Percentiles rank a stretch among this genome's conserved stretches.
Evolutionary conservation across 805 yeast genomes (phyloP).

Genomic region (Suhomyces faveliae): DNA sequence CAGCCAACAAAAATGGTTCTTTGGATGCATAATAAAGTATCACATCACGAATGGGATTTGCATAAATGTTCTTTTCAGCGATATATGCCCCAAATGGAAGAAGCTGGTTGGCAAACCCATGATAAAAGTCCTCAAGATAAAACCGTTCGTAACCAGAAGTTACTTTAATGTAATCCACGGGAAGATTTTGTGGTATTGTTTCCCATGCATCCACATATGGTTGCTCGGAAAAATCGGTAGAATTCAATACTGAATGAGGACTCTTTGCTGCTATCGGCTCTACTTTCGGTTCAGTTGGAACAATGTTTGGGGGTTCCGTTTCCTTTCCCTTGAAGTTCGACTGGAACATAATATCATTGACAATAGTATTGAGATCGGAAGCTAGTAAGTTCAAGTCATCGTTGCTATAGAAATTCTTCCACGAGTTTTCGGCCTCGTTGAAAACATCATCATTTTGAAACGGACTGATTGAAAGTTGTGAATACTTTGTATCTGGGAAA

Average conservation of each 20-base stretch:
- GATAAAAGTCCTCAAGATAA: slow-evolving; percentile 39
- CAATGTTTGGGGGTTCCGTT: background rate
- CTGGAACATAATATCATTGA: slow-evolving; percentile 25
- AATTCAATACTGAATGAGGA: background rate
- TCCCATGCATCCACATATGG: slow-evolving; percentile 1
- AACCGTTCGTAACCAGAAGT: slow-evolving; percentile 26
- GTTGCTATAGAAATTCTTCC: slow-evolving; percentile 14
- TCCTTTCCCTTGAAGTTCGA: slow-evolving; percentile 3
- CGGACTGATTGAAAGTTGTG: background rate
- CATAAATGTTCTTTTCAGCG: slow-evolving; percentile 19
- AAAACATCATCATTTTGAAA: background rate
- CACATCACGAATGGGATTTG: slow-evolving; percentile 61
- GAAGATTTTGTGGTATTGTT: slow-evolving; percentile 26
- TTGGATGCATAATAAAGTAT: slow-evolving; percentile 56
- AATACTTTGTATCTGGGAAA: background rate
- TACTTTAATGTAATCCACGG: slow-evolving; percentile 29
- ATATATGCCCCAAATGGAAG: slow-evolving; percentile 41
- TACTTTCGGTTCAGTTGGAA: background rate
- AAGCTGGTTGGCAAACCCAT: slow-evolving; percentile 36
- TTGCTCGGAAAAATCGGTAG: background rate
- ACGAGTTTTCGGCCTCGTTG: background rate
- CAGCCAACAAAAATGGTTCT: slow-evolving; percentile 62
- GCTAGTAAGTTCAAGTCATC: slow-evolving; percentile 39
- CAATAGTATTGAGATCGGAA: slow-evolving; percentile 39
- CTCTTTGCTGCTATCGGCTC: background rate